A percentile compares a stretch with the other conserved stretches of the same genome.
These are phyloP conservation scores for Boletus coccyginus DNA, from an alignment of 768 basidiomycete species.

Conservation along the genomic window DNA sequence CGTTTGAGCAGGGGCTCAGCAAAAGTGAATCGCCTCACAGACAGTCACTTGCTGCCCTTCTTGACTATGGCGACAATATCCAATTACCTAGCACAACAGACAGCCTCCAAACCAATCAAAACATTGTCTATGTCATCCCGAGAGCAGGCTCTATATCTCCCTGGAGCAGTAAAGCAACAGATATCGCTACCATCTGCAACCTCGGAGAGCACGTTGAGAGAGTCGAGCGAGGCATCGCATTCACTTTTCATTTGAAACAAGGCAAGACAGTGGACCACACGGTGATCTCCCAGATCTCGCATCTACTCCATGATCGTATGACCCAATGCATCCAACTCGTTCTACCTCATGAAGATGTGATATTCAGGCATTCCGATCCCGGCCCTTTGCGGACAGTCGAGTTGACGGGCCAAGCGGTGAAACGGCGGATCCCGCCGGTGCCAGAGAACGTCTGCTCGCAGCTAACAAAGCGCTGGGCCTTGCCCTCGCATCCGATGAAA, in stretches of 20 bases:
- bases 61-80: slow-evolving; percentile 83
- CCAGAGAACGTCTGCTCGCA: slow-evolving; percentile 60
- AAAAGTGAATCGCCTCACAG: slow-evolving; percentile 43
- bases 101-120: slow-evolving; percentile 32
- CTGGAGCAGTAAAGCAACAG: slow-evolving; percentile 99
- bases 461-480: slow-evolving; percentile 89
- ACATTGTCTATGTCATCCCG: slow-evolving; percentile 73
- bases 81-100: slow-evolving; percentile 43
- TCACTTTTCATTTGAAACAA: slow-evolving; percentile 52
- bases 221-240: slow-evolving; percentile 81
- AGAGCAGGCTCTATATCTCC: slow-evolving; percentile 92
- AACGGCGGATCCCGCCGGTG: slow-evolving; percentile 33
- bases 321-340: slow-evolving; percentile 72
- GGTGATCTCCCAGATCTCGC: slow-evolving; percentile 54
- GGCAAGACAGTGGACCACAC: slow-evolving; percentile 40
- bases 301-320: slow-evolving; percentile 93
- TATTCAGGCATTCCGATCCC: slow-evolving; percentile 63
- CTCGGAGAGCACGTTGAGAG: slow-evolving; percentile 70
- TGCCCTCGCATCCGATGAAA: slow-evolving; percentile 85
- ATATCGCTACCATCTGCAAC: slow-evolving; percentile 87
- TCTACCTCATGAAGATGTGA: slow-evolving; percentile 51
- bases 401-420: slow-evolving; percentile 37
- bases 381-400: slow-evolving; percentile 71
- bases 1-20: slow-evolving; percentile 46
- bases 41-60: slow-evolving; percentile 60